A percentile compares a stretch with the other conserved stretches of the same genome.
Conservation (phyloP, 2,329 filamentous ascomycete species). For the Aspergillus phoenicis region DNA sequence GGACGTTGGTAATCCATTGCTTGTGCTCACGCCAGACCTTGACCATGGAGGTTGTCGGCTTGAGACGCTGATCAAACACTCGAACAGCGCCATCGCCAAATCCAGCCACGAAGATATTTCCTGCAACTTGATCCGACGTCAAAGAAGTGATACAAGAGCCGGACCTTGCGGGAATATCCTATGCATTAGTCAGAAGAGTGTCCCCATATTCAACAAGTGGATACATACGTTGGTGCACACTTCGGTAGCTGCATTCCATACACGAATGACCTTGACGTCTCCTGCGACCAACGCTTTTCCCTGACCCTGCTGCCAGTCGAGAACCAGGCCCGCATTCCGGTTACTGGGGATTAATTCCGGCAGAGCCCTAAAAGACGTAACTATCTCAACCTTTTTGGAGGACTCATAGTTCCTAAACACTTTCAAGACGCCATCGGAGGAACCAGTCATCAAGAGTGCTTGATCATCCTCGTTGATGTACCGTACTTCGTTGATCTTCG, state of each 20-base stretch:
- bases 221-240: slow-evolving; percentile 71
- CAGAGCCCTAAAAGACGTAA: slow-evolving; percentile 86
- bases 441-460: slow-evolving; percentile 90
- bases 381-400: slow-evolving; percentile 74
- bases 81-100: slow-evolving; percentile 94
- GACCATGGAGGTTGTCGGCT: slow-evolving; percentile 87
- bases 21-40: slow-evolving; percentile 95
- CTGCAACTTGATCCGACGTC: slow-evolving; percentile 96
- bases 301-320: slow-evolving; percentile 99
- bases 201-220: not conserved
- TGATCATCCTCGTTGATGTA: slow-evolving; percentile 99
- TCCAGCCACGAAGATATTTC: slow-evolving; percentile 91
- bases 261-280: slow-evolving; percentile 90
- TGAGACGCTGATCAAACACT: slow-evolving; percentile 86
- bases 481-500: slow-evolving; percentile 89
- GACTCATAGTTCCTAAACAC: slow-evolving; percentile 92
- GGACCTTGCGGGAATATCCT: slow-evolving; percentile 90
- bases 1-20: slow-evolving; percentile 93
- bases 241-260: slow-evolving; percentile 95
- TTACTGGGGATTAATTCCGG: slow-evolving; percentile 94
- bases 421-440: slow-evolving; percentile 90
- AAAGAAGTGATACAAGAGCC: slow-evolving; percentile 94
- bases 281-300: slow-evolving; percentile 93
- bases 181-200: slow-evolving; percentile 2
- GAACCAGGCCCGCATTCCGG: slow-evolving; percentile 91